Evolutionary conservation across 179 eudicot genomes (phyloP), one percentile per base, ranked within the genome.

Genomic region (Corrigiola litoralis): DNA sequence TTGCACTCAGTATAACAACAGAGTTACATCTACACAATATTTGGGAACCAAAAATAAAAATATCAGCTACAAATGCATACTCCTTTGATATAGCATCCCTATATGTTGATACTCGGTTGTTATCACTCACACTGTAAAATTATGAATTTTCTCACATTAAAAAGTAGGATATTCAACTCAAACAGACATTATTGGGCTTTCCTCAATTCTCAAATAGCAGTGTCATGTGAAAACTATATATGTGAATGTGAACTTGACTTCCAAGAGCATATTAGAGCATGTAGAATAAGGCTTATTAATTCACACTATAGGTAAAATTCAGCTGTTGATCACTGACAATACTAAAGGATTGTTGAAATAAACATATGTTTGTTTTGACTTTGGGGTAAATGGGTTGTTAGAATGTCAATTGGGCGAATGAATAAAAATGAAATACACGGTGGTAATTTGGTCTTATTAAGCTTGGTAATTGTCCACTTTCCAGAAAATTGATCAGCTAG

Each of bases 211-310:
- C n/a, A n/a, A n/a, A n/a, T n/a, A n/a, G n/a, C n/a, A n/a, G n/a
- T n/a, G n/a, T 44, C 7, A 45, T 25, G 20, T 52, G 6, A 40
- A 24, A 6, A 47, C 12, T 27, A 52, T 12, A 25, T 27, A 60
- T 16, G 44, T 58, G 34, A 38, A 59, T 66, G 71, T 59, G 76
- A 66, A 66, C 20, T 60, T 55, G 71, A 72, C 67, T 60, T 2
- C 0, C 42, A 8, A 62, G 17, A 33, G 61, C 12, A 64, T 53
- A 53, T 61, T 27, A 32, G 40, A 17, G 20, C 38, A 44, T 48
- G 50, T 48, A 64, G 21, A 58, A 29, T 21, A 29, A 54, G 32
- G 40, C 70, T 55, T 31, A 45, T 41, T 5, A 24, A 47, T 64
- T 60, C 67, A 60, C 67, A 72, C 17, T 31, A 32, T 7, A 33